Percentiles rank a stretch among this genome's conserved stretches.
Evolutionary conservation across 495 filamentous ascomycete genomes (phyloP).

Genomic region (Penicillium psychrofluorescens): DNA sequence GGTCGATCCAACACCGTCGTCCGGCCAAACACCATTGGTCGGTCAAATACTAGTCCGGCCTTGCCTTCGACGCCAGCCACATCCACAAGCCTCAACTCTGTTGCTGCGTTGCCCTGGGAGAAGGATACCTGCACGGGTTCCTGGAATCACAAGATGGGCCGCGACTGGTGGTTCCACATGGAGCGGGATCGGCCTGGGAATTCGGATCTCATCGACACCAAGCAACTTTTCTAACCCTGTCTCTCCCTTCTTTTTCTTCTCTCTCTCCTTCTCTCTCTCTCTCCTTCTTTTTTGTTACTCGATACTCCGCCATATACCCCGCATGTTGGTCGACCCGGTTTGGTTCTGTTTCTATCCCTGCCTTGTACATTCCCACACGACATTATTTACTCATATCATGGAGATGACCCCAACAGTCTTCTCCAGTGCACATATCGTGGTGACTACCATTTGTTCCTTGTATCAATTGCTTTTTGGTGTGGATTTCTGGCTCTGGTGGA

Average conservation of each 20-base stretch:
- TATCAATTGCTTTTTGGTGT: too few species aligned
- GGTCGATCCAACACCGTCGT: neutral
- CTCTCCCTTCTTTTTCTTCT: neutral
- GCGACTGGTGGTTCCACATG: constrained; percentile 46
- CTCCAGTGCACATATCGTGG: too few species aligned
- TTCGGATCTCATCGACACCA: constrained; percentile 29
- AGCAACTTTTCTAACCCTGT: constrained; percentile 30
- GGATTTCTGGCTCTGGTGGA: too few species aligned
- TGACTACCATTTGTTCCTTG: too few species aligned
- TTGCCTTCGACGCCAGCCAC: constrained; percentile 33
- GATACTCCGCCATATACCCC: constrained; percentile 23
- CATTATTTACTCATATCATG: too few species aligned
- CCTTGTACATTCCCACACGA: too few species aligned
- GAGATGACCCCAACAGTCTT: too few species aligned
- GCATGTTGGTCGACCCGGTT: constrained; percentile 9
- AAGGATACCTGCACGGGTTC: constrained; percentile 41
- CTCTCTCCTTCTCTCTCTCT: neutral
- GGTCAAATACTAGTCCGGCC: constrained; percentile 22
- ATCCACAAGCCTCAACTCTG: constrained; percentile 21
- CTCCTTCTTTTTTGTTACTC: neutral
- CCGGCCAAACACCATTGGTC: constrained; percentile 1
- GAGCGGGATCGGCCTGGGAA: constrained; percentile 39
- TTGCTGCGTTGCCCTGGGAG: constrained; percentile 32
- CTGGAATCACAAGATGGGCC: constrained; percentile 40
- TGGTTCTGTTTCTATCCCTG: constrained; percentile 5